Evolutionary conservation across 2,329 filamentous ascomycete species (phyloP).

Genomic region (Teratosphaeria epicoccoides): DNA sequence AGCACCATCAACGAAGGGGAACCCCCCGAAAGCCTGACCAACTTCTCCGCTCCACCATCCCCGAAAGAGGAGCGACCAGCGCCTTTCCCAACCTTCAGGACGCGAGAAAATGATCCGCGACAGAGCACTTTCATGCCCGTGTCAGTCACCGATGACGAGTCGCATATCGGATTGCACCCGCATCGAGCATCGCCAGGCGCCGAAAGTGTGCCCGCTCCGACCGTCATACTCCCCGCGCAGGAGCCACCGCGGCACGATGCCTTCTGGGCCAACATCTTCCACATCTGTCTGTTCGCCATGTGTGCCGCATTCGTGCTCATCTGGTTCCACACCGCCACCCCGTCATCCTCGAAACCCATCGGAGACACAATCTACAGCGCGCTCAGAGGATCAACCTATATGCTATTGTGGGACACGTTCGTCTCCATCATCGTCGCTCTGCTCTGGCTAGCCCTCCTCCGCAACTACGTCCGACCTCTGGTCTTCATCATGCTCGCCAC

Average conservation of each 20-base stretch:
- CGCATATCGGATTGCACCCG: constrained; percentile 34
- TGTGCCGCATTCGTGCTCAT: constrained; percentile 83
- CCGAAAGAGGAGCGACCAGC: constrained; percentile 37
- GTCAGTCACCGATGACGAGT: constrained; percentile 41
- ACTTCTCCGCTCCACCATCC: constrained; percentile 28
- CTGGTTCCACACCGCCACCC: constrained; percentile 74
- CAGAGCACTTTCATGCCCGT: constrained; percentile 37
- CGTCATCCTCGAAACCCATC: constrained; percentile 56
- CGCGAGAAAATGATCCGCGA: constrained; percentile 28
- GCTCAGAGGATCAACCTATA: constrained; percentile 73
- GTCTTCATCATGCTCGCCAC: constrained; percentile 71
- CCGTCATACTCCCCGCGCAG: constrained; percentile 48
- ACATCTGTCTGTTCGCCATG: constrained; percentile 73
- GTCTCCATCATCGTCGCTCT: constrained; percentile 82
- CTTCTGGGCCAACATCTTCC: constrained; percentile 84
- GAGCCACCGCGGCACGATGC: constrained; percentile 74
- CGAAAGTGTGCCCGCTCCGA: constrained; percentile 43
- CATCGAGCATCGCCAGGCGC: constrained; percentile 37
- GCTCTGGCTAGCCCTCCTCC: constrained; percentile 77
- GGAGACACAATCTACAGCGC: constrained; percentile 94
- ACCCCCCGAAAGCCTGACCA: constrained; percentile 25
- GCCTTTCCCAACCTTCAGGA: constrained; percentile 47
- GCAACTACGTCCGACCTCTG: constrained; percentile 77
- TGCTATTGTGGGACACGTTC: constrained; percentile 82
- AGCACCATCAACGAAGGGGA: constrained; percentile 44